phyloP scores from a whole-genome alignment of 2,329 filamentous ascomycete genomes.

The Cladosporium sp. region DNA sequence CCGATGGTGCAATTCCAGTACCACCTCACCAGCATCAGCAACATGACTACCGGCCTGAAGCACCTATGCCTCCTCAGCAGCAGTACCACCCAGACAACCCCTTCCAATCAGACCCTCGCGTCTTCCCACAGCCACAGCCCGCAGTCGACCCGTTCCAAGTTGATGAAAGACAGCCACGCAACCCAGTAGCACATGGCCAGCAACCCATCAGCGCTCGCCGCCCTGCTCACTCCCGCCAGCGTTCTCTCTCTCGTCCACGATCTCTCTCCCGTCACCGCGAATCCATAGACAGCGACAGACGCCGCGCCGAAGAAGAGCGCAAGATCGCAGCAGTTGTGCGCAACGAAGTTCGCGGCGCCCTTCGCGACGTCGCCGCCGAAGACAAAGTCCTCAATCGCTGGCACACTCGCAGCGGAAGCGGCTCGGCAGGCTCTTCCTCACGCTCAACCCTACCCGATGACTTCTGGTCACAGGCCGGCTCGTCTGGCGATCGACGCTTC shows the following conservation, averaged over 20 bases:
- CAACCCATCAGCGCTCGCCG: slow-evolving; percentile 2
- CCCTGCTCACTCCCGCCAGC: not conserved
- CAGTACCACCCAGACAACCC: not conserved
- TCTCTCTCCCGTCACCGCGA: not conserved
- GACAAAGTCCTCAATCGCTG: slow-evolving; percentile 11
- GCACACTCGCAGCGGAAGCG: slow-evolving; percentile 4
- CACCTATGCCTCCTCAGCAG: slow-evolving; percentile 1
- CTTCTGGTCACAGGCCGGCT: not conserved
- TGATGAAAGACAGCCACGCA: not conserved
- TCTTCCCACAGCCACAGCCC: not conserved
- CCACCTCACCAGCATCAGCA: not conserved
- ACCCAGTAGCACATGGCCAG: not conserved
- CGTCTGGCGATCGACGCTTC: not conserved
- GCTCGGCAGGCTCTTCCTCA: not conserved
- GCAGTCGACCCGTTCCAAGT: not conserved
- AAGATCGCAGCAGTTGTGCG: not conserved
- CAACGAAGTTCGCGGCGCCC: not conserved
- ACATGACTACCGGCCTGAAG: not conserved
- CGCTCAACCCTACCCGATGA: not conserved
- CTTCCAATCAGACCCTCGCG: slow-evolving; percentile 8
- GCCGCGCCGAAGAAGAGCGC: not conserved
- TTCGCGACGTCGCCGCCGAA: not conserved
- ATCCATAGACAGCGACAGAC: not conserved
- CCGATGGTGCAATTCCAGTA: not conserved
- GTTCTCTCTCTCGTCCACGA: not conserved